Evolutionary conservation across 2,329 filamentous ascomycete species (phyloP).

Genomic region (Monosporascus sp.): DNA sequence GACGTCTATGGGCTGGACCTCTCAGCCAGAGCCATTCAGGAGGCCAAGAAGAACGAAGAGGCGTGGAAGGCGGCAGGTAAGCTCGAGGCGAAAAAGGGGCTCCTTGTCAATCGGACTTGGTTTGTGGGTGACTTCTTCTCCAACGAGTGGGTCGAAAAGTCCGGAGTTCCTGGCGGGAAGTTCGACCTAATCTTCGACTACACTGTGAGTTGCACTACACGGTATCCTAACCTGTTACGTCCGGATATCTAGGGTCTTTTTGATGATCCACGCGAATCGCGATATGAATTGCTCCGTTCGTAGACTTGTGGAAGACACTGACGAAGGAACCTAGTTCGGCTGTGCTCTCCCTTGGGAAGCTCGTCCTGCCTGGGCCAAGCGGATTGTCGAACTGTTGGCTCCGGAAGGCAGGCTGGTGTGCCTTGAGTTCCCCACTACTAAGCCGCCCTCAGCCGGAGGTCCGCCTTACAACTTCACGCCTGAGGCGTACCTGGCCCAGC

Average conservation of each 20-base stretch:
- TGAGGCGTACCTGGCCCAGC: neutral
- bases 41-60: conserved; percentile 13
- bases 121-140: conserved; percentile 47
- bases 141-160: conserved; percentile 25
- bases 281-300: too few species aligned
- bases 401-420: conserved; percentile 29
- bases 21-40: conserved; percentile 24
- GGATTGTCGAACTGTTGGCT: conserved; percentile 25
- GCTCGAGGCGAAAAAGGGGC: conserved; percentile 31
- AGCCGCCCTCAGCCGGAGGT: conserved; percentile 8
- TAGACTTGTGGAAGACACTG: neutral
- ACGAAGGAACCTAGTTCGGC: neutral
- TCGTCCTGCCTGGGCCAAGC: conserved; percentile 19
- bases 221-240: conserved; percentile 26
- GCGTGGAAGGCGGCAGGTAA: neutral
- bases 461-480: neutral
- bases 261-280: too few species aligned
- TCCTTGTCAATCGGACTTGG: conserved; percentile 11
- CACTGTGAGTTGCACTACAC: conserved; percentile 24
- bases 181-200: conserved; percentile 43
- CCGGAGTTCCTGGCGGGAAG: conserved; percentile 4
- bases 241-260: conserved; percentile 1
- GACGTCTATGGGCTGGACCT: conserved; percentile 58
- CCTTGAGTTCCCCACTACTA: conserved; percentile 36
- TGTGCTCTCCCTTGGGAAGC: conserved; percentile 12